Conservation (phyloP, 371 early-diverging fungal species). For the Conidiobolus incongruus region DNA sequence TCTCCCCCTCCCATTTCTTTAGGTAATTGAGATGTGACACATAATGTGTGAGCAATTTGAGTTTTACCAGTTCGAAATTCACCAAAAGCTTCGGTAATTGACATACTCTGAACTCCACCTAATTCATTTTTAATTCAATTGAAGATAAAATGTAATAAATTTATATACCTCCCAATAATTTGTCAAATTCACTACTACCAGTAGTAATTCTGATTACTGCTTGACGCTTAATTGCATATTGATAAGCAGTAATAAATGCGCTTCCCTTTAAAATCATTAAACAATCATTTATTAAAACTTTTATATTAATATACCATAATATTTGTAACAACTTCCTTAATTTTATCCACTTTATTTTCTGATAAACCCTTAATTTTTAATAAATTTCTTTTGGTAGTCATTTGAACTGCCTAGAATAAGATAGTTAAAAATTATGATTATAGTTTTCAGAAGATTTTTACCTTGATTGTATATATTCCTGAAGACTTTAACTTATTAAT, state of each 20-base stretch:
- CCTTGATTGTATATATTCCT: slow-evolving; percentile 60
- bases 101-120: slow-evolving; percentile 79
- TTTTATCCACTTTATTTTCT: slow-evolving; percentile 76
- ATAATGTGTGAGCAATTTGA: slow-evolving; percentile 52
- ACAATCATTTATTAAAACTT: neutral
- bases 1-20: slow-evolving; percentile 32
- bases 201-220: slow-evolving; percentile 47
- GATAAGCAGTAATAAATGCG: slow-evolving; percentile 61
- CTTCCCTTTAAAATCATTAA: slow-evolving; percentile 1
- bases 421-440: neutral
- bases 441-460: slow-evolving; percentile 10
- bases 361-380: slow-evolving; percentile 57
- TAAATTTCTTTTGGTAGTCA: slow-evolving; percentile 46
- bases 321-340: slow-evolving; percentile 47
- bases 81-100: slow-evolving; percentile 70
- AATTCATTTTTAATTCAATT: neutral
- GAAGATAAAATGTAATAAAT: neutral
- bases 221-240: slow-evolving; percentile 44
- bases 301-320: slow-evolving; percentile 10
- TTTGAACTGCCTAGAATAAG: slow-evolving; percentile 42
- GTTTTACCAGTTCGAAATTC: slow-evolving; percentile 69
- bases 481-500: slow-evolving; percentile 62
- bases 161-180: slow-evolving; percentile 61
- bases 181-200: slow-evolving; percentile 91
- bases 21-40: slow-evolving; percentile 52